Percentiles rank a stretch among this genome's conserved stretches.
Conservation (phyloP, 805 yeast species). For the Pichia pseudocactophila region DNA sequence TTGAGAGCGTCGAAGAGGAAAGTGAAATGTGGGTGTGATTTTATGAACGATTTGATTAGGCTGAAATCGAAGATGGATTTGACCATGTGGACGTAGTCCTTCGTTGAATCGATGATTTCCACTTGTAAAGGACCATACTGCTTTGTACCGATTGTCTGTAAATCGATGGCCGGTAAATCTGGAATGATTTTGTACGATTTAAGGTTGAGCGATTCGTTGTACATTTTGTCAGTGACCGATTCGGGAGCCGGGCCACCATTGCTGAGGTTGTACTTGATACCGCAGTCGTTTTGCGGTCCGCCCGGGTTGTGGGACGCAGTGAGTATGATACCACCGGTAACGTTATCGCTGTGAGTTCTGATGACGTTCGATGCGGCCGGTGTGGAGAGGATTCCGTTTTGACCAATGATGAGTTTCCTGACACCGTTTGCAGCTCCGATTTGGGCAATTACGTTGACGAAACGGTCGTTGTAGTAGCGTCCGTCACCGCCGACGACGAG, state of each 20-base stretch:
- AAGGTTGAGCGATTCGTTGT: conserved; percentile 53
- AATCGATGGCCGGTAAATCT: conserved; percentile 57
- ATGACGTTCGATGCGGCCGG: conserved; percentile 96
- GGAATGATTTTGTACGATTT: conserved; percentile 48
- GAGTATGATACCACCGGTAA: conserved; percentile 91
- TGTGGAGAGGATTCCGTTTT: conserved; percentile 80
- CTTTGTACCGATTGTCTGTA: conserved; percentile 44
- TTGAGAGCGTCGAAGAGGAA: conserved; percentile 83
- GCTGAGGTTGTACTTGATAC: conserved; percentile 88
- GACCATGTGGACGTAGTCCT: conserved; percentile 68
- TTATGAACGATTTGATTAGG: conserved; percentile 64
- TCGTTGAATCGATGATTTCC: conserved; percentile 76
- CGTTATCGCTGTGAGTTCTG: conserved; percentile 44
- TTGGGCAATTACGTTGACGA: conserved; percentile 70
- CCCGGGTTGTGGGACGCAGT: conserved; percentile 99
- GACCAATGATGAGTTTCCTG: conserved; percentile 75
- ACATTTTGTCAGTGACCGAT: conserved; percentile 81
- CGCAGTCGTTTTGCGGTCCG: conserved; percentile 85
- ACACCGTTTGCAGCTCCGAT: conserved; percentile 93
- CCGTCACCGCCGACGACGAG: conserved; percentile 97
- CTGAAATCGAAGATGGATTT: conserved; percentile 83
- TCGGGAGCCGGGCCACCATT: conserved; percentile 99
- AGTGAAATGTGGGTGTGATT: conserved; percentile 47
- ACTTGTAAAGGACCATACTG: conserved; percentile 54
- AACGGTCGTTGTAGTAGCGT: conserved; percentile 76